Evolutionary conservation across 257 asterid genomes (phyloP).

Genomic region (Jacaranda copaia): DNA sequence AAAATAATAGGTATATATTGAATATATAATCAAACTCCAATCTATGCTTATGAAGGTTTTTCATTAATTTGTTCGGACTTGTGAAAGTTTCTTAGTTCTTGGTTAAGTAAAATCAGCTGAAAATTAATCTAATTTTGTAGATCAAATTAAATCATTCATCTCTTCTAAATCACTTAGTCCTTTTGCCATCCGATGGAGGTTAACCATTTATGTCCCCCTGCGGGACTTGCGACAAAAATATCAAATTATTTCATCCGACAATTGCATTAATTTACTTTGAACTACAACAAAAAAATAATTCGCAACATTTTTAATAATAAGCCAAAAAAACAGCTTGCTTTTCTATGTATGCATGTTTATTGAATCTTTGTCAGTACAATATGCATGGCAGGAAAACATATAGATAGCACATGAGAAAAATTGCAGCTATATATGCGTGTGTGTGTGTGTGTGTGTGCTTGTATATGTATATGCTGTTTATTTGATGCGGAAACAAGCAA

Average conservation of each 20-base stretch:
- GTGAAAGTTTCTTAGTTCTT: neutral
- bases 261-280: neutral
- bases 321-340: slow-evolving; percentile 11
- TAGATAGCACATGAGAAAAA: slow-evolving; percentile 11
- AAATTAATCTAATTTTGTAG: neutral
- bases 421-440: neutral
- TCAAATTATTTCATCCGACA: neutral
- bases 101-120: neutral
- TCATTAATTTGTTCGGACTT: neutral
- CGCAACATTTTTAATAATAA: neutral
- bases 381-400: slow-evolving; percentile 19
- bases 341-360: neutral
- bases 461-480: neutral
- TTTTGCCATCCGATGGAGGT: no score
- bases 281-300: neutral
- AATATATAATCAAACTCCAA: neutral
- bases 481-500: slow-evolving; percentile 26
- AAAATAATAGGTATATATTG: neutral
- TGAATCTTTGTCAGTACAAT: slow-evolving; percentile 8
- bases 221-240: neutral
- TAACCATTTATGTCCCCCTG: neutral
- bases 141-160: no score
- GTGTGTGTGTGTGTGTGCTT: neutral
- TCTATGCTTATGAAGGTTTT: neutral
- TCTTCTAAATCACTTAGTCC: no score